These are phyloP conservation scores for Colletotrichum gigasporum DNA, from an alignment of 2,329 filamentous ascomycete genomes.

Conservation along the genomic window DNA sequence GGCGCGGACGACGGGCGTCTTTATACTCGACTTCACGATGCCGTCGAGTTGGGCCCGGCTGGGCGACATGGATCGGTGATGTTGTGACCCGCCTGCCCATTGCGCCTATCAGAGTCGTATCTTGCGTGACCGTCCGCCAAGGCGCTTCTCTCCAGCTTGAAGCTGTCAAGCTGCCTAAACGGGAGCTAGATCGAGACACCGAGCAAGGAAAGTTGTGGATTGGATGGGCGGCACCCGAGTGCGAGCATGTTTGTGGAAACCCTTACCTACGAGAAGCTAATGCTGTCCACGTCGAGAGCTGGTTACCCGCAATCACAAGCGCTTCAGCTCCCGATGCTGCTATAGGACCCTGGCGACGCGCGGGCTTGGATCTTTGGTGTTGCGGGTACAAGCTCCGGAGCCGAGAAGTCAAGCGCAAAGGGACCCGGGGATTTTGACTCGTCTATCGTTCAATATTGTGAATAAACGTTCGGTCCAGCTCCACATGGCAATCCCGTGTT, in stretches of 20 bases:
- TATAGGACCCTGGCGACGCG: no score
- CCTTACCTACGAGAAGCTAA: neutral
- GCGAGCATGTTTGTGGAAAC: neutral
- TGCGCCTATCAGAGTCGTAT: conserved; percentile 19
- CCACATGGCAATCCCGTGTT: neutral
- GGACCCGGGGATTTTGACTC: neutral
- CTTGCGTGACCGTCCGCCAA: conserved; percentile 30
- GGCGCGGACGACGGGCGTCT: neutral
- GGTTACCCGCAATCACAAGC: neutral
- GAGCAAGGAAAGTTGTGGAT: conserved; percentile 18
- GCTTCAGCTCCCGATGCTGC: no score
- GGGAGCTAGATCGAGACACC: neutral
- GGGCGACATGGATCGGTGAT: neutral
- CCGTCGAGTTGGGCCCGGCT: neutral
- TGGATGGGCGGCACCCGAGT: conserved; percentile 1
- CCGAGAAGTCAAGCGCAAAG: neutral
- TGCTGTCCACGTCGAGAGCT: neutral
- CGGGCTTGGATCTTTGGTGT: neutral
- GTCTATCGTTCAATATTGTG: neutral
- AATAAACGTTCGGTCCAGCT: neutral
- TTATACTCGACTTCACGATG: conserved; percentile 15
- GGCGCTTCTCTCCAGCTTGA: conserved; percentile 2
- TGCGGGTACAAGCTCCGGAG: neutral
- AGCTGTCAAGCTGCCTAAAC: conserved; percentile 29
- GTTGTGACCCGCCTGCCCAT: neutral